These are phyloP conservation scores for Copromyces sp. DNA, from an alignment of 495 filamentous ascomycete species.

Conservation along the genomic window DNA sequence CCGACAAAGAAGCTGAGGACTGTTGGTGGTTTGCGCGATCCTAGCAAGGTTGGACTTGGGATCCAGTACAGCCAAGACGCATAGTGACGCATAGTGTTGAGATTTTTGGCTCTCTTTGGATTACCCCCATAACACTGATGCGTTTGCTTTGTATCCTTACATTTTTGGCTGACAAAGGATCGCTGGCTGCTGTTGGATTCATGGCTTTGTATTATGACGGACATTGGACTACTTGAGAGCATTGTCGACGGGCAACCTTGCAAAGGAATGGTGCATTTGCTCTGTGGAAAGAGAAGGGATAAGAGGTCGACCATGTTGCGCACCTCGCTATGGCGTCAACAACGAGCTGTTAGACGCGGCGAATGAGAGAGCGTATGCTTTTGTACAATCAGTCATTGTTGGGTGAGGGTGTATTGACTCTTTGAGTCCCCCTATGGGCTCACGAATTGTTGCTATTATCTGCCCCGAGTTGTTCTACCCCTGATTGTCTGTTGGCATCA, in stretches of 20 bases:
- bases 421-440: neutral
- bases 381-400: neutral
- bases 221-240: neutral
- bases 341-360: neutral
- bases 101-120: neutral
- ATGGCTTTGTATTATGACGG: neutral
- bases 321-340: neutral
- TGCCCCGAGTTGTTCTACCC: neutral
- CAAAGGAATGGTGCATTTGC: neutral
- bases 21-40: slow-evolving; percentile 25
- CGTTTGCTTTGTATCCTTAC: neutral
- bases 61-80: slow-evolving; percentile 39
- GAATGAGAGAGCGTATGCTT: neutral
- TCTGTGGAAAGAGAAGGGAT: neutral
- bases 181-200: neutral
- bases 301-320: neutral
- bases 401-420: neutral
- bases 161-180: neutral
- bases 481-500: neutral
- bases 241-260: neutral
- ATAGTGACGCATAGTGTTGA: slow-evolving; percentile 1
- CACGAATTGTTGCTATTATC: neutral
- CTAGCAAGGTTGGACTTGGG: slow-evolving; percentile 49
- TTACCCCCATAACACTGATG: neutral
- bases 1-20: slow-evolving; percentile 52